These are phyloP conservation scores for Pyricularia grisea DNA, from an alignment of 2,329 filamentous ascomycete species.

Conservation along the genomic window DNA sequence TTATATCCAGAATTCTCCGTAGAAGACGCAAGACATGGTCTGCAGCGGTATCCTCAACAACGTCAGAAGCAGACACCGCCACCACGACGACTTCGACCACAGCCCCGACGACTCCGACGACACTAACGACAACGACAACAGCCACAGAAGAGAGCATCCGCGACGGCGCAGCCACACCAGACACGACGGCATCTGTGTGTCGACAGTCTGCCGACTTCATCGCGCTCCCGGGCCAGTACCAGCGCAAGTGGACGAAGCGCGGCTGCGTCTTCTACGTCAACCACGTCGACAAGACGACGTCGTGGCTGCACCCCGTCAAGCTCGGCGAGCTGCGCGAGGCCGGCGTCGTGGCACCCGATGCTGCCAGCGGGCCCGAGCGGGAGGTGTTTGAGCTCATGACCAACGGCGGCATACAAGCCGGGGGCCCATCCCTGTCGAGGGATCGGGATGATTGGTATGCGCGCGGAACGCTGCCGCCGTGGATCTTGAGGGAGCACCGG, in stretches of 20 bases:
- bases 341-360: background rate
- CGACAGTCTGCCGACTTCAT: background rate
- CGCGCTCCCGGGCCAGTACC: background rate
- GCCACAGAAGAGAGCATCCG: background rate
- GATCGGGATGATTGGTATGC: background rate
- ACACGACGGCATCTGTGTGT: background rate
- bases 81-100: background rate
- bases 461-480: background rate
- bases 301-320: conserved; percentile 1
- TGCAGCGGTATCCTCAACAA: background rate
- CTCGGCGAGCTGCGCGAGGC: conserved; percentile 1
- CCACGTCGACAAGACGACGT: background rate
- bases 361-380: background rate
- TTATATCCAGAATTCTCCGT: background rate
- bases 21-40: background rate
- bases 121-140: background rate
- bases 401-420: background rate
- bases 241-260: background rate
- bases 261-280: background rate
- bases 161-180: background rate
- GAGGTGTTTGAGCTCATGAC: background rate
- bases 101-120: background rate
- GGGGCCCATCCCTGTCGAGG: background rate
- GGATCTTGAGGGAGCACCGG: background rate
- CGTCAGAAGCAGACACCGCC: background rate